Evolutionary conservation across 345 rosid species (phyloP).

Genomic region (Citrus australasica): DNA sequence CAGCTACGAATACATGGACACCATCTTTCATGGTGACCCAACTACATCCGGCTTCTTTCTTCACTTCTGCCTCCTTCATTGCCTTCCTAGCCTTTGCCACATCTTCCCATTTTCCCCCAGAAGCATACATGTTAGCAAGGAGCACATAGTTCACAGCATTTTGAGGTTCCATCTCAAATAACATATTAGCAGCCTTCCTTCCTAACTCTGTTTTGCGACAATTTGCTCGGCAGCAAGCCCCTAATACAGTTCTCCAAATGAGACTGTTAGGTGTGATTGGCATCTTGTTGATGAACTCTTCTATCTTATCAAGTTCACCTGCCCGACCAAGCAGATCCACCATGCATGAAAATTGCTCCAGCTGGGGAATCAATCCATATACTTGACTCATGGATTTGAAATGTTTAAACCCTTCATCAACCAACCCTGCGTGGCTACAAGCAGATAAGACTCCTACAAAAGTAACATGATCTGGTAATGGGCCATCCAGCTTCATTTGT

Average conservation of each 20-base stretch:
- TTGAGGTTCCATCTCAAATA: conserved; percentile 72
- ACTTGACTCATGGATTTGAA: conserved; percentile 62
- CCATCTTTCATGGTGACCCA: conserved; percentile 97
- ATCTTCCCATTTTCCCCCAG: conserved; percentile 79
- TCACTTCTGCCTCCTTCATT: conserved; percentile 71
- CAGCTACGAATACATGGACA: conserved; percentile 80
- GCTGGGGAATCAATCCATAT: conserved; percentile 58
- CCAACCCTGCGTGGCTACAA: conserved; percentile 86
- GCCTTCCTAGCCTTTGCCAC: conserved; percentile 63
- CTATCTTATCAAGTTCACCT: conserved; percentile 68
- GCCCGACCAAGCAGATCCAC: conserved; percentile 93
- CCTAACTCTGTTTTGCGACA: conserved; percentile 64
- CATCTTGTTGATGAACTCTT: conserved; percentile 59
- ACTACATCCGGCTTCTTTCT: conserved; percentile 91
- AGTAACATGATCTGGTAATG: conserved; percentile 85
- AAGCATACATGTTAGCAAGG: conserved; percentile 86
- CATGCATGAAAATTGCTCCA: conserved; percentile 88
- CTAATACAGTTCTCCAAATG: conserved; percentile 88
- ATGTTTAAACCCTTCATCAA: conserved; percentile 70
- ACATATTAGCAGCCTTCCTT: conserved; percentile 69
- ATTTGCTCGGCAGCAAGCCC: conserved; percentile 73
- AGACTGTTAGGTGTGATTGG: conserved; percentile 76
- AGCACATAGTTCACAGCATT: conserved; percentile 90
- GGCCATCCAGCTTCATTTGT: conserved; percentile 59
- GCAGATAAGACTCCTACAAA: conserved; percentile 89